A percentile compares a stretch with the other conserved stretches of the same genome.
phyloP scores from a whole-genome alignment of 2,329 filamentous ascomycete genomes.

The Fusarium floridanum region DNA sequence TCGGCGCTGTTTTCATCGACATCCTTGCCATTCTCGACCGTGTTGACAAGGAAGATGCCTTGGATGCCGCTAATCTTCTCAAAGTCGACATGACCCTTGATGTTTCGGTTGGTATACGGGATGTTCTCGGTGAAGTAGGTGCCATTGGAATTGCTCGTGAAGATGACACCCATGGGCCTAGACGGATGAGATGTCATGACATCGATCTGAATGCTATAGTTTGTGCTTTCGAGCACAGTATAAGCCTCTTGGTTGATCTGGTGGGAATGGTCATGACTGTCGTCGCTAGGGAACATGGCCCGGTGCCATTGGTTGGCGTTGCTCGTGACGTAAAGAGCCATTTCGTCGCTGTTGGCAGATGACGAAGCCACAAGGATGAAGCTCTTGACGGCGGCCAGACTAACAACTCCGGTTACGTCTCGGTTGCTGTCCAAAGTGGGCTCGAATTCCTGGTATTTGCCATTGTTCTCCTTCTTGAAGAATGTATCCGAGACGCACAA shows the following conservation, averaged over 20 bases:
- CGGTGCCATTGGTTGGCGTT: slow-evolving; percentile 91
- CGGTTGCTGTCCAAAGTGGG: slow-evolving; percentile 80
- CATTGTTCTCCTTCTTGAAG: slow-evolving; percentile 68
- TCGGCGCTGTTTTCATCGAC: slow-evolving; percentile 67
- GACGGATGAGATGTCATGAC: slow-evolving; percentile 79
- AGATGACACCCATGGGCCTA: slow-evolving; percentile 85
- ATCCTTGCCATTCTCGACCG: slow-evolving; percentile 86
- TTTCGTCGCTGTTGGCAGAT: slow-evolving; percentile 84
- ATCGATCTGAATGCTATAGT: slow-evolving; percentile 97
- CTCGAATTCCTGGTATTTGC: slow-evolving; percentile 74
- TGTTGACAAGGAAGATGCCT: slow-evolving; percentile 91
- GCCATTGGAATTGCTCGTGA: slow-evolving; percentile 97
- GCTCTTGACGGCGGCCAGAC: slow-evolving; percentile 85
- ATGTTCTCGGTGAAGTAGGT: slow-evolving; percentile 95
- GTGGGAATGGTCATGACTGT: slow-evolving; percentile 78
- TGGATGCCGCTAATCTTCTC: slow-evolving; percentile 94
- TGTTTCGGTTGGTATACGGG: slow-evolving; percentile 90
- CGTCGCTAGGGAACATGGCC: slow-evolving; percentile 86
- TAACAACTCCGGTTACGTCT: slow-evolving; percentile 83
- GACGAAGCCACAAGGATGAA: slow-evolving; percentile 87
- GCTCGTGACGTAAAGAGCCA: slow-evolving; percentile 90
- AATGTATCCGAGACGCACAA: slow-evolving; percentile 86
- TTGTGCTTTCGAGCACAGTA: slow-evolving; percentile 94
- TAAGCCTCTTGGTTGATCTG: slow-evolving; percentile 84
- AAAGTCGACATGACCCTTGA: slow-evolving; percentile 85